Percentiles rank a stretch among this genome's conserved stretches.
Conservation (phyloP, 2,329 filamentous ascomycete species). For the Mycosphaerella sp. region DNA sequence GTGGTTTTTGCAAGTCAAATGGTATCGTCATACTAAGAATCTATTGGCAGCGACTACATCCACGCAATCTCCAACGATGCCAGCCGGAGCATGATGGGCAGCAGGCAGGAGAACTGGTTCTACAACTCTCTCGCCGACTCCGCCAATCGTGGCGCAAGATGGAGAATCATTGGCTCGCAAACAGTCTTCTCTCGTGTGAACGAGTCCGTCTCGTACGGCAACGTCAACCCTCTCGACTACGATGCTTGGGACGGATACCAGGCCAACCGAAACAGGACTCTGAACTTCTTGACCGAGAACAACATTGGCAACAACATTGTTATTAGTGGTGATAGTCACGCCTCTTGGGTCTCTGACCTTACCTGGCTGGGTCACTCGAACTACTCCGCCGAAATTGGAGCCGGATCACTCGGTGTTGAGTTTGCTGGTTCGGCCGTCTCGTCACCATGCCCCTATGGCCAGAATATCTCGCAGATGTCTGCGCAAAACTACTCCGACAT, state of each 20-base stretch:
- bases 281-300: constrained; percentile 60
- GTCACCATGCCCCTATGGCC: constrained; percentile 54
- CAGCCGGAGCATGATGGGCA: constrained; percentile 63
- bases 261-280: constrained; percentile 64
- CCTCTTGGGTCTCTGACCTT: constrained; percentile 50
- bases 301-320: constrained; percentile 68
- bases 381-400: constrained; percentile 38
- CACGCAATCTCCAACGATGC: constrained; percentile 59
- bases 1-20: background rate
- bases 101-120: constrained; percentile 69
- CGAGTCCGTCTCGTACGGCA: constrained; percentile 41
- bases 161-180: constrained; percentile 67
- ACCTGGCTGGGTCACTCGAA: constrained; percentile 39
- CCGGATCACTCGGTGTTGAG: constrained; percentile 43
- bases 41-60: constrained; percentile 30
- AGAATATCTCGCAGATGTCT: constrained; percentile 50
- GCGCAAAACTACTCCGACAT: constrained; percentile 46
- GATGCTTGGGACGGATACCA: constrained; percentile 62
- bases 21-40: background rate
- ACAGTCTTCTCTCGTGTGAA: constrained; percentile 58
- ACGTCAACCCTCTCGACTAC: constrained; percentile 45
- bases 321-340: constrained; percentile 64
- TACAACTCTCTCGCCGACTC: constrained; percentile 46
- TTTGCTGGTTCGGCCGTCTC: constrained; percentile 61
- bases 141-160: constrained; percentile 58